Evolutionary conservation across 371 early-diverging fungal genomes (phyloP).

Genomic region (Mycotypha africana): DNA sequence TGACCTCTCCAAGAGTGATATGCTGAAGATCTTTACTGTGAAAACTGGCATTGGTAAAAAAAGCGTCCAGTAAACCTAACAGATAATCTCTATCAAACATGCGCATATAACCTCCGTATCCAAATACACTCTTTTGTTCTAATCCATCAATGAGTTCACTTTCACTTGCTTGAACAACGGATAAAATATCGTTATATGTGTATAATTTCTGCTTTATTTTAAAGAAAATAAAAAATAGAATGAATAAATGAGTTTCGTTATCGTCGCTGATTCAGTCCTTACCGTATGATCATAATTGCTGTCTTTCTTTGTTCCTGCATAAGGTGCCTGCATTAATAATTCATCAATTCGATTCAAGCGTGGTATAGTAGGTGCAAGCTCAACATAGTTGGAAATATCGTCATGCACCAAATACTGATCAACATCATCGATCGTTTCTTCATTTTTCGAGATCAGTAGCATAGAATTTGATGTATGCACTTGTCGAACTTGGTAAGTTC

Average conservation of each 20-base stretch:
- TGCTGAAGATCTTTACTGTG: constrained; percentile 16
- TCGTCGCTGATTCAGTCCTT: too few species aligned
- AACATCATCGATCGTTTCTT: not conserved
- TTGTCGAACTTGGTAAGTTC: constrained; percentile 44
- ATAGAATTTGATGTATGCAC: constrained; percentile 55
- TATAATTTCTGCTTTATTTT: constrained; percentile 19
- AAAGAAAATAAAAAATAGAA: too few species aligned
- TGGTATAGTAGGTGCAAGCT: constrained; percentile 38
- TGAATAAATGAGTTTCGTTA: too few species aligned
- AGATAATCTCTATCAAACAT: constrained; percentile 26
- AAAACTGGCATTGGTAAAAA: constrained; percentile 25
- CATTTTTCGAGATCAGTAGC: constrained; percentile 18
- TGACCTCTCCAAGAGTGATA: constrained; percentile 18
- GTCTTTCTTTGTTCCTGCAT: constrained; percentile 38
- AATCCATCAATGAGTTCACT: constrained; percentile 35
- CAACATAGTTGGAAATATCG: constrained; percentile 34
- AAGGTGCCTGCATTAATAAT: constrained; percentile 24
- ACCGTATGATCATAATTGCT: too few species aligned
- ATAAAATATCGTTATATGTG: constrained; percentile 23
- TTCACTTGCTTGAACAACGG: constrained; percentile 51
- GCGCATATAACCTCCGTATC: constrained; percentile 34
- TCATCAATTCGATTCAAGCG: constrained; percentile 30
- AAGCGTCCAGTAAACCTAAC: constrained; percentile 26
- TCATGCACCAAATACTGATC: constrained; percentile 19
- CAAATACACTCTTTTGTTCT: constrained; percentile 30